Evolutionary conservation across 345 rosid genomes (phyloP).

Genomic region (Sisymbrium irio): DNA sequence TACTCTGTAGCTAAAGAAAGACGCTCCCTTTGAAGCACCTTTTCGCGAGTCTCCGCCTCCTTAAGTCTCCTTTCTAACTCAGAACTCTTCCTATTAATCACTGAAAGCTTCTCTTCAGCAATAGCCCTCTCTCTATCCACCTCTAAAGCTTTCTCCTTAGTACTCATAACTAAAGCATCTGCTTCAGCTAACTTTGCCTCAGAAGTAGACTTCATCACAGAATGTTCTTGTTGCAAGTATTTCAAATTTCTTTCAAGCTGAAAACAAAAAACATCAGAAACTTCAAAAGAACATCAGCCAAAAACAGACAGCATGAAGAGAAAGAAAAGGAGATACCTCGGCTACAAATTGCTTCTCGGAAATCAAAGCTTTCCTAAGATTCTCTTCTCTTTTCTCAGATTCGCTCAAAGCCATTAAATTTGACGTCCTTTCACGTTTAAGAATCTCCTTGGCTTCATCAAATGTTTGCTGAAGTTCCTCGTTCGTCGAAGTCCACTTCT

Average conservation of each 20-base stretch:
- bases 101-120: conserved; percentile 67
- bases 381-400: conserved; percentile 68
- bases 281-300: background rate
- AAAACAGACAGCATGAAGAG: background rate
- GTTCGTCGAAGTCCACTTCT: conserved; percentile 52
- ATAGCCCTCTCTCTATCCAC: conserved; percentile 52
- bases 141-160: conserved; percentile 54
- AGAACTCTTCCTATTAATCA: conserved; percentile 52
- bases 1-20: conserved; percentile 74
- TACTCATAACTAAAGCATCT: conserved; percentile 52
- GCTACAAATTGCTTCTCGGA: conserved; percentile 57
- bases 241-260: conserved; percentile 77
- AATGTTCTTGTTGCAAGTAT: conserved; percentile 49
- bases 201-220: conserved; percentile 50
- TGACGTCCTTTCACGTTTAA: conserved; percentile 67
- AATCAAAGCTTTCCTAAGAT: conserved; percentile 56
- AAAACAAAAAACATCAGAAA: too few relatives aligned
- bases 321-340: conserved; percentile 47
- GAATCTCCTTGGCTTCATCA: conserved; percentile 62
- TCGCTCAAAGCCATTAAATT: conserved; percentile 61
- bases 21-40: conserved; percentile 55
- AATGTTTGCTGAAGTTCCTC: conserved; percentile 54
- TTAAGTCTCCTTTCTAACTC: conserved; percentile 69
- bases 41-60: conserved; percentile 70
- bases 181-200: conserved; percentile 67